Evolutionary conservation across 352 stramenopile species (phyloP), one percentile per base, ranked within the genome.

Genomic region (Phytopythium kandeliae): DNA sequence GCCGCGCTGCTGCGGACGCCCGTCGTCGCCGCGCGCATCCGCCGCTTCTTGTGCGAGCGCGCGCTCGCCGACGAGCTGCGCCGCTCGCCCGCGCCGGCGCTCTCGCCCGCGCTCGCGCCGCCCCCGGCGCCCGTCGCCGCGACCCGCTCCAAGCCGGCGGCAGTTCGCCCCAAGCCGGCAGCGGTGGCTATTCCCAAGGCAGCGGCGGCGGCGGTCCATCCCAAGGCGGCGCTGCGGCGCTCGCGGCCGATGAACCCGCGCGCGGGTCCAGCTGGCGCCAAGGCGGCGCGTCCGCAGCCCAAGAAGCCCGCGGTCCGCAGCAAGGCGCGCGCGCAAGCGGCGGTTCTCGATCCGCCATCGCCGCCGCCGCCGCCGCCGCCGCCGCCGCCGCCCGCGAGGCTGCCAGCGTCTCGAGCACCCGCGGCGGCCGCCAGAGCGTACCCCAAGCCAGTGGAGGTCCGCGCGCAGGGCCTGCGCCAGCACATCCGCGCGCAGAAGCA

Each of bases 1-100:
- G 85, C 80, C 50, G 62, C 77, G 34, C 49, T 91, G 17, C 71
- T 91, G 36, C 70, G 67, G 47, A 55, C 55, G 16, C 75, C 74
- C 10, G 48, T 89, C n/a, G 58, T 91, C 10, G 55, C 84, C 47
- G 69, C 69, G n/a, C 63, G 74, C 15, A 86, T 87, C 45, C 77
- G 86, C 37, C 59, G 42, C 6, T 89, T 91, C 37, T 58, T 91
- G 24, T 85, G 68, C 5, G 66, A 78, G 24, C 64, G 55, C 25
- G 77, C 71, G 0, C 36, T 89, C 25, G 62, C 62, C 4, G 65
- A 79, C n/a, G 79, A 84, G 40, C 54, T 91, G 24, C 79, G 64
- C 37, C 79, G 89, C 63, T 89, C 79, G 16, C 73, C 89, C 26
- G 61, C 89, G 1, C 79, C 22, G 9, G 40, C 44, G 42, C 2